Evolutionary conservation across 352 stramenopile species (phyloP), one percentile per base, ranked within the genome.

Genomic region (Aphanomyces cochlioides): DNA sequence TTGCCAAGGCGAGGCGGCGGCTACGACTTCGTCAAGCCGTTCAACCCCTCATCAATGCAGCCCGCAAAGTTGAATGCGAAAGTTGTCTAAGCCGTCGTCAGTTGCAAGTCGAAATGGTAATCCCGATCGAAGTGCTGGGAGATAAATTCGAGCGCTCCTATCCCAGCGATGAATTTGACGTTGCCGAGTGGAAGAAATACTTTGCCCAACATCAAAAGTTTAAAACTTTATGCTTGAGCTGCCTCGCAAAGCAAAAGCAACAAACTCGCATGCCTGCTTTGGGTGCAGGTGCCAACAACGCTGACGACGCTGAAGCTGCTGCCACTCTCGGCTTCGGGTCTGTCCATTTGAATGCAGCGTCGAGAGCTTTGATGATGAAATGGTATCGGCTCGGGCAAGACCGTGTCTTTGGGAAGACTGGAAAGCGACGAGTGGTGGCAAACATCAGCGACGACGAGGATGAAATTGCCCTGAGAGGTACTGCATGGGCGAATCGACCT

Each of bases 141-240:
- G 84, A 97, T 73, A 92, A 91, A 64, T 99, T 98, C 71, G 87
- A 96, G 40, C 56, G 61, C 40, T 85, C 86, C 43, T 81, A 97
- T 69, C 86, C 80, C 7, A 79, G 81, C 1, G 89, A 95, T 38
- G 93, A 98, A 67, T 97, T 99, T 66, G 89, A 97, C 47, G 86
- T 96, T 54, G 89, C 89, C 3, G 89, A 91, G 6, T 99, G 95
- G 92, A 98, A 98, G 74, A 85, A 85, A 12, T 99, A 98, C 69
- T 99, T 97, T 68, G 76, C 85, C 43, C 86, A 95, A 77, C 87
- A 98, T 73, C 88, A 98, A 75, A 84, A 84, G 58, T 98, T 98
- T 77, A 91, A 96, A 81, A 98, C 95, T 19, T 81, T 98, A 36
- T 98, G 94, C 68, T 77, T 98, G 17, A 94, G 90, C 60, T 98